Conservation (phyloP, 2,329 filamentous ascomycete genomes). For the Ceratocystis alfenasii region DNA sequence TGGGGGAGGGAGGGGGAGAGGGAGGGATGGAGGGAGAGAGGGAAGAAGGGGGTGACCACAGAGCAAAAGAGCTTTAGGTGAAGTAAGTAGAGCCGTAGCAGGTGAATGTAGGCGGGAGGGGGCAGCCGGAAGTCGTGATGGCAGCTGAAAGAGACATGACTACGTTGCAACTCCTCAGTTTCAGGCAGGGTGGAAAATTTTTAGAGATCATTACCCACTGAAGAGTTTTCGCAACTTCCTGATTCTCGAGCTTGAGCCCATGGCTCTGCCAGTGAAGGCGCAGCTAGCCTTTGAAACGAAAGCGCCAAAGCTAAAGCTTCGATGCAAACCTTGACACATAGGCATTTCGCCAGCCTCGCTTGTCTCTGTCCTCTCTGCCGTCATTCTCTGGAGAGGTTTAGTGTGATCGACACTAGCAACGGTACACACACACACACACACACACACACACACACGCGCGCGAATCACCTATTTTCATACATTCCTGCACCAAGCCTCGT, state of each 20-base stretch:
- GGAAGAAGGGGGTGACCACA: too few relatives aligned
- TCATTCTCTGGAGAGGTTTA: too few relatives aligned
- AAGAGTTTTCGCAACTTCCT: neutral
- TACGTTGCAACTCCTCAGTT: too few relatives aligned
- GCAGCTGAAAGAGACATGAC: too few relatives aligned
- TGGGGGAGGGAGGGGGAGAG: neutral
- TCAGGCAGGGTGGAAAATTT: neutral
- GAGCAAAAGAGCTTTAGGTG: too few relatives aligned
- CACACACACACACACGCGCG: too few relatives aligned
- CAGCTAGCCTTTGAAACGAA: neutral
- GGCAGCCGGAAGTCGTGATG: too few relatives aligned
- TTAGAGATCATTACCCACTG: neutral
- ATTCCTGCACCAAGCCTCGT: too few relatives aligned
- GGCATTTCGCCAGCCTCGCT: neutral
- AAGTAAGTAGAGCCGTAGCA: too few relatives aligned
- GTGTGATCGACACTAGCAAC: neutral
- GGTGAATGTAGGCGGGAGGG: too few relatives aligned
- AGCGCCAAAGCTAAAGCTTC: neutral
- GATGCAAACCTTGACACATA: neutral
- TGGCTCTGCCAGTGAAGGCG: neutral
- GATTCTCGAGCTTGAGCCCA: neutral
- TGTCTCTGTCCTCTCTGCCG: neutral
- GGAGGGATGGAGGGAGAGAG: too few relatives aligned
- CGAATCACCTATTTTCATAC: too few relatives aligned
- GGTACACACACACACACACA: neutral